A percentile compares a stretch with the other conserved stretches of the same genome.
phyloP scores from a whole-genome alignment of 495 filamentous ascomycete genomes.

The Polyplosphaeria fusca region DNA sequence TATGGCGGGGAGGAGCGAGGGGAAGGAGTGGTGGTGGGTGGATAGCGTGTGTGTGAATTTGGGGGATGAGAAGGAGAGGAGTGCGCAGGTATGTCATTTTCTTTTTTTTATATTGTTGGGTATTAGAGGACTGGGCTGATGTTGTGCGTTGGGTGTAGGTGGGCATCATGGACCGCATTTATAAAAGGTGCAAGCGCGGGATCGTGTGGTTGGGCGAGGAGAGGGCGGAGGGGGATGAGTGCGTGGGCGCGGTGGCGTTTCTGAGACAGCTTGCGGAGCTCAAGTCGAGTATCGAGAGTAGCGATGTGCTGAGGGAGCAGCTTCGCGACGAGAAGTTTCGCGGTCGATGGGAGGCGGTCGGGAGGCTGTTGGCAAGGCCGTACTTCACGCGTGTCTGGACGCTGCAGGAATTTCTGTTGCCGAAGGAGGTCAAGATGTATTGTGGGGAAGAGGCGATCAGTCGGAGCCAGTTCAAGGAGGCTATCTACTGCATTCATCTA shows the following conservation, averaged over 20 bases:
- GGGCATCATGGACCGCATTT: constrained; percentile 16
- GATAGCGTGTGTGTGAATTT: constrained; percentile 17
- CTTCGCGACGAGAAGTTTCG: background rate
- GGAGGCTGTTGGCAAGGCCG: background rate
- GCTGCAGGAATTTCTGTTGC: constrained; percentile 20
- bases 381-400: constrained; percentile 19
- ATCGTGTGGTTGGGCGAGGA: constrained; percentile 18
- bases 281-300: background rate
- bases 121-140: too few relatives aligned
- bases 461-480: constrained; percentile 5
- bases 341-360: constrained; percentile 4
- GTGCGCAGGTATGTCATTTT: constrained; percentile 9
- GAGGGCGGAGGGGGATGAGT: constrained; percentile 8
- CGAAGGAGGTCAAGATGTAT: constrained; percentile 11
- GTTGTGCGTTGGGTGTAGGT: constrained; percentile 7
- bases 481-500: constrained; percentile 15
- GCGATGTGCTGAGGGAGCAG: background rate
- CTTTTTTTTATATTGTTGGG: too few relatives aligned
- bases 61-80: constrained; percentile 1
- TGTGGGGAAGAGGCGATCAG: constrained; percentile 5
- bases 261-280: constrained; percentile 2
- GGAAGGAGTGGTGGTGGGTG: constrained; percentile 20
- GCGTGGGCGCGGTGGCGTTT: constrained; percentile 7
- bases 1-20: background rate
- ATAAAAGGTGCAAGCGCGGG: background rate